phyloP scores from a whole-genome alignment of 2,329 filamentous ascomycete genomes.

The Alternaria sp. region DNA sequence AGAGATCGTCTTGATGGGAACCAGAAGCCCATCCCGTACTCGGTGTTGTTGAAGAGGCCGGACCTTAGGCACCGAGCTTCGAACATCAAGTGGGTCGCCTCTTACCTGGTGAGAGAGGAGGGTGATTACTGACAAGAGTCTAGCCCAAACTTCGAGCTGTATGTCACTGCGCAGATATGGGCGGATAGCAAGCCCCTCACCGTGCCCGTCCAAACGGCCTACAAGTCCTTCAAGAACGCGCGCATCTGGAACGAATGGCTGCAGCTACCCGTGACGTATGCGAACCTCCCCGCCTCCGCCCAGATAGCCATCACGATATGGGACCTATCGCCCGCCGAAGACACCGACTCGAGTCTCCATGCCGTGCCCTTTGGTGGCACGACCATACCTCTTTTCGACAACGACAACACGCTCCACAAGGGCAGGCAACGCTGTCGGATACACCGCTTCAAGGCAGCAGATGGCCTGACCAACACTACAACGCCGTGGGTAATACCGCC shows the following conservation, averaged over 20 bases:
- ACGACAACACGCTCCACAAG: constrained; percentile 88
- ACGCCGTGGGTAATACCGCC: constrained; percentile 73
- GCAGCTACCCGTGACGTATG: constrained; percentile 82
- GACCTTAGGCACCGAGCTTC: constrained; percentile 88
- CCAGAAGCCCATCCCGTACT: constrained; percentile 76
- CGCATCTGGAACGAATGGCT: constrained; percentile 96
- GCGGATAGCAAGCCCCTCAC: constrained; percentile 94
- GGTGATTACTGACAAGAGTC: constrained; percentile 2
- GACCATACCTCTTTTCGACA: constrained; percentile 89
- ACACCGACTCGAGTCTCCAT: constrained; percentile 72
- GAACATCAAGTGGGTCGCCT: constrained; percentile 68
- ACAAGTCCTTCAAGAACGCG: constrained; percentile 82
- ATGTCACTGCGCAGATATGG: constrained; percentile 92
- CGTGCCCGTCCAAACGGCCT: constrained; percentile 88
- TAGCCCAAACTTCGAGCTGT: constrained; percentile 85
- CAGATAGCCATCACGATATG: constrained; percentile 92
- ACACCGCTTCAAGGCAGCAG: constrained; percentile 81
- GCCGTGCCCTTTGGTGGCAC: constrained; percentile 93
- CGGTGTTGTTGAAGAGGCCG: constrained; percentile 77
- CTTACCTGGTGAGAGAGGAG: not conserved
- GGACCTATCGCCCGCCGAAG: constrained; percentile 86
- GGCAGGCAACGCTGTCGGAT: constrained; percentile 90
- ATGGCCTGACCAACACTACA: constrained; percentile 79
- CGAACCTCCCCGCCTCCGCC: constrained; percentile 79
- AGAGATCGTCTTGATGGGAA: constrained; percentile 80